Evolutionary conservation across 306 rosid genomes (phyloP).

Genomic region (Biancaea sappan): DNA sequence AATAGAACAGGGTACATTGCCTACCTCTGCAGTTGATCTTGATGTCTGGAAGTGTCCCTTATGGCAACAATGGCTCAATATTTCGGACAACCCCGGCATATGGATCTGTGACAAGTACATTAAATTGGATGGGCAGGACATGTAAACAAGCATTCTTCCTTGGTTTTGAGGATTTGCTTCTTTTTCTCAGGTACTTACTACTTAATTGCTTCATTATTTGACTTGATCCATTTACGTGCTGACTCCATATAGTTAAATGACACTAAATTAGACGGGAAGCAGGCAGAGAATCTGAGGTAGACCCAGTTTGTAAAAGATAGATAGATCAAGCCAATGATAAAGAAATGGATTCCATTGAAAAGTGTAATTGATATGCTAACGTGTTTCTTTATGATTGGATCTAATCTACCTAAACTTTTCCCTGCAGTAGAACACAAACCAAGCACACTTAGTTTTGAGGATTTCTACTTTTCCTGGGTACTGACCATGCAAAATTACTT

Average conservation of each 20-base stretch:
- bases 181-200: background rate
- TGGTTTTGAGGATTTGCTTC: background rate
- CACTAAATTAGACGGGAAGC: background rate
- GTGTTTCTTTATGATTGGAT: background rate
- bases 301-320: background rate
- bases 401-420: background rate
- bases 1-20: slow-evolving; percentile 26
- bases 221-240: background rate
- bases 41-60: slow-evolving; percentile 32
- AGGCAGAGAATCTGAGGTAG: background rate
- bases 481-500: background rate
- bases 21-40: slow-evolving; percentile 17
- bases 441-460: background rate
- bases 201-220: background rate
- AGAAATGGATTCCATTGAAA: background rate
- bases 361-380: background rate
- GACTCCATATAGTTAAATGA: background rate
- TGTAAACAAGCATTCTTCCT: background rate
- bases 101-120: slow-evolving; percentile 22
- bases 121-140: background rate
- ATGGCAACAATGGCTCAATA: slow-evolving; percentile 5
- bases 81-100: slow-evolving; percentile 11
- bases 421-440: background rate
- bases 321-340: background rate
- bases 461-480: background rate